phyloP scores from a whole-genome alignment of 2,329 filamentous ascomycete species.

The Zasmidium angulare region DNA sequence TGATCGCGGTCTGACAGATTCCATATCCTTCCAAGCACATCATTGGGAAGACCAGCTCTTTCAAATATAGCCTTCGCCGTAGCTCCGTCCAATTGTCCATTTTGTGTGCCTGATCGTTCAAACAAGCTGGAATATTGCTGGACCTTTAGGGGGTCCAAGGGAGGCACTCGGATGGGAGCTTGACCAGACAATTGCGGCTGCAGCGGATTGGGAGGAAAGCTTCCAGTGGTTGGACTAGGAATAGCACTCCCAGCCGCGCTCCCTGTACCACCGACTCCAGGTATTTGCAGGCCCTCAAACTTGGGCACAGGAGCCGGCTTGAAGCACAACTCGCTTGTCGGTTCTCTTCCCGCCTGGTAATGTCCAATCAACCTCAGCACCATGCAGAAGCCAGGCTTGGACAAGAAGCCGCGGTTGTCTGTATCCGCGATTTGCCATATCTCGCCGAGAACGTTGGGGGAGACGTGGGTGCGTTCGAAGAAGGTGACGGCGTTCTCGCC shows the following conservation, averaged over 20 bases:
- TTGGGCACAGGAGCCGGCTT: conserved; percentile 85
- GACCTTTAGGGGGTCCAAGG: conserved; percentile 83
- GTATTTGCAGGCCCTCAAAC: conserved; percentile 74
- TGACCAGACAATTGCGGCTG: conserved; percentile 37
- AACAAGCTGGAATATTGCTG: conserved; percentile 87
- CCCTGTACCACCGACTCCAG: conserved; percentile 17
- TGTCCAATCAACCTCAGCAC: conserved; percentile 93
- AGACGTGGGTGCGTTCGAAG: conserved; percentile 91
- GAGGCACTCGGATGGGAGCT: conserved; percentile 80
- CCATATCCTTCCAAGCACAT: conserved; percentile 93
- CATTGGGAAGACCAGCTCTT: conserved; percentile 84
- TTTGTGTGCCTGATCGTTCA: conserved; percentile 78
- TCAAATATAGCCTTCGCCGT: conserved; percentile 92
- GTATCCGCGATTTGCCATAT: conserved; percentile 99
- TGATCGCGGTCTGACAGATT: conserved; percentile 91
- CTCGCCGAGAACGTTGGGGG: conserved; percentile 84
- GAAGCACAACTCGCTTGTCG: conserved; percentile 76
- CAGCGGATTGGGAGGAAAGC: conserved; percentile 27
- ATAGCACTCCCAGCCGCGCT: conserved; percentile 14
- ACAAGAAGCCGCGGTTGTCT: conserved; percentile 92
- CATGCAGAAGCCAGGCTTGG: conserved; percentile 87
- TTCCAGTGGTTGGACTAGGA: conserved; percentile 24
- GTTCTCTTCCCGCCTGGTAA: conserved; percentile 83
- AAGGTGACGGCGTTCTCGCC: conserved; percentile 96
- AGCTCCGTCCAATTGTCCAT: conserved; percentile 69